Percentiles rank a stretch among this genome's conserved stretches.
These are phyloP conservation scores for Parietaria judaica DNA, from an alignment of 306 rosid genomes.

Conservation along the genomic window DNA sequence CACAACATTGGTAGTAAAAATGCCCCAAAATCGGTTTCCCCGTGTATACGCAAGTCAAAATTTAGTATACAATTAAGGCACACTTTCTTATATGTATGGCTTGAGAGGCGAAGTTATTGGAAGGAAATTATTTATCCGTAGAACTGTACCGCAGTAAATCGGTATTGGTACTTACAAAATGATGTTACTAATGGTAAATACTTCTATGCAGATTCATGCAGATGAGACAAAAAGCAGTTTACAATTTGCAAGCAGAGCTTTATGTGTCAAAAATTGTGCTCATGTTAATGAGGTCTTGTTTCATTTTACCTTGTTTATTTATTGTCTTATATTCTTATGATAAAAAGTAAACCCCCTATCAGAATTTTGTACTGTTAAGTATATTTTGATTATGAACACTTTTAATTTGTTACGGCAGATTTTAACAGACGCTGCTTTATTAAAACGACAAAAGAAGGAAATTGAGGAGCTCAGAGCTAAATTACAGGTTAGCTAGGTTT, in stretches of 20 bases:
- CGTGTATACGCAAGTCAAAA: too few relatives aligned
- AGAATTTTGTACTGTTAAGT: conserved; percentile 8
- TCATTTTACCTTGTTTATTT: conserved; percentile 18
- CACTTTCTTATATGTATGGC: too few relatives aligned
- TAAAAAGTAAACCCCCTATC: conserved; percentile 8
- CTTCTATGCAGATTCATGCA: conserved; percentile 56
- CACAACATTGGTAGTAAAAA: too few relatives aligned
- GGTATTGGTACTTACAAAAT: neutral
- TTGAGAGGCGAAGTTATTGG: too few relatives aligned
- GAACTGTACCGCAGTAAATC: too few relatives aligned
- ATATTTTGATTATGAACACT: conserved; percentile 15
- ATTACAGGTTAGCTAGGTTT: conserved; percentile 51
- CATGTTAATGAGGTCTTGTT: conserved; percentile 82
- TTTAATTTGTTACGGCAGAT: conserved; percentile 42
- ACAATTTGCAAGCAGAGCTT: conserved; percentile 96
- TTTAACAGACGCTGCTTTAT: conserved; percentile 95
- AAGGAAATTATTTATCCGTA: too few relatives aligned
- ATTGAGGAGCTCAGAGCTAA: conserved; percentile 90
- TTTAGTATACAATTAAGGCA: too few relatives aligned
- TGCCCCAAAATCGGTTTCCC: too few relatives aligned
- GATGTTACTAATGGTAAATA: neutral
- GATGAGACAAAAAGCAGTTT: conserved; percentile 98
- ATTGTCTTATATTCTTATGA: too few relatives aligned
- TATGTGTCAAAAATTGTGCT: conserved; percentile 90
- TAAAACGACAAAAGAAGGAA: conserved; percentile 92